A percentile compares a stretch with the other conserved stretches of the same genome.
These are phyloP conservation scores for Botrytis deweyae DNA, from an alignment of 2,329 filamentous ascomycete genomes.

Conservation along the genomic window DNA sequence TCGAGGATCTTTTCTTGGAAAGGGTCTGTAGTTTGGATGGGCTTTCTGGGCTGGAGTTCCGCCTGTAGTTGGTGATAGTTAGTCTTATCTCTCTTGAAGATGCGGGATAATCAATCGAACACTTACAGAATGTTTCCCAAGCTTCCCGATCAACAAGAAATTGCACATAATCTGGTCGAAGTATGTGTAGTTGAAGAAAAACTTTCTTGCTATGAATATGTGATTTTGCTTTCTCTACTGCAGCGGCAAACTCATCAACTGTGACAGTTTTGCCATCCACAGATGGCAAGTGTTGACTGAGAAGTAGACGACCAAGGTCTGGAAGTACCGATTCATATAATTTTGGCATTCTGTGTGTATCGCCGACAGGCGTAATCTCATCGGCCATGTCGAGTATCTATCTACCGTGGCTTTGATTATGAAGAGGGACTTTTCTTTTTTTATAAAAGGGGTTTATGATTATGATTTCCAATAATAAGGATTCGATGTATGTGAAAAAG, in stretches of 20 bases:
- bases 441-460: not conserved
- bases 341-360: not conserved
- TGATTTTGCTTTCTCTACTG: not conserved
- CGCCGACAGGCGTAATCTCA: not conserved
- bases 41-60: not conserved
- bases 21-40: not conserved
- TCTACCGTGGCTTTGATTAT: not conserved
- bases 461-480: not conserved
- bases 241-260: not conserved
- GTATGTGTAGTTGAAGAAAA: not conserved
- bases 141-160: not conserved
- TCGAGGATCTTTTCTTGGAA: not conserved
- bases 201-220: not conserved
- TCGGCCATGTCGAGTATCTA: not conserved
- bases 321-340: not conserved
- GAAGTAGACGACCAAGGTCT: not conserved
- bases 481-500: not conserved
- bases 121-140: not conserved
- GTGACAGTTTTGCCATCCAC: not conserved
- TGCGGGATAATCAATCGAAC: not conserved
- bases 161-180: slow-evolving; percentile 1
- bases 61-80: not conserved
- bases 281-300: not conserved
- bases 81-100: not conserved
- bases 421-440: not conserved